phyloP scores from a whole-genome alignment of 2,329 filamentous ascomycete genomes.

The Apiospora kogelbergensis region DNA sequence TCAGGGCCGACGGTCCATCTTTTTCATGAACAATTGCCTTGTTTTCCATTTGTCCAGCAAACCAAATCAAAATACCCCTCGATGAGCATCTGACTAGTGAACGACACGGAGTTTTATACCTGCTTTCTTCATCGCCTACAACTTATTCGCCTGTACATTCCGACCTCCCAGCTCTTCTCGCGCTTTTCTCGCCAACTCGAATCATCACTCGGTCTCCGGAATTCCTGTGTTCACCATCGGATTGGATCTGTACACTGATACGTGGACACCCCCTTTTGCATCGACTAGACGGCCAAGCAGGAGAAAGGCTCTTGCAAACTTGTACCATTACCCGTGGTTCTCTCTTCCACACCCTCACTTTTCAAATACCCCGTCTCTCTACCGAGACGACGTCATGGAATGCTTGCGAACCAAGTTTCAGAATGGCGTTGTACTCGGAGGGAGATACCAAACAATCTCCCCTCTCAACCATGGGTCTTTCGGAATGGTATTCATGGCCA shows the following conservation, averaged over 20 bases:
- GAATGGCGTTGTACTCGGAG: constrained; percentile 77
- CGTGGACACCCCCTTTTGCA: constrained; percentile 19
- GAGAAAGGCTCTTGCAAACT: constrained; percentile 22
- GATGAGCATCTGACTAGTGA: constrained; percentile 46
- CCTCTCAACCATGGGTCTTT: constrained; percentile 98
- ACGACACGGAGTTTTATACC: constrained; percentile 40
- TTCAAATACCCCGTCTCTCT: constrained; percentile 34
- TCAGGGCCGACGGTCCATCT: constrained; percentile 27
- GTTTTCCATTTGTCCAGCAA: constrained; percentile 37
- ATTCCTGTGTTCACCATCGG: background rate
- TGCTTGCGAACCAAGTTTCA: constrained; percentile 83
- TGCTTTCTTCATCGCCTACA: constrained; percentile 26
- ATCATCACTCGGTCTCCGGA: background rate
- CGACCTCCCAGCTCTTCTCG: constrained; percentile 17
- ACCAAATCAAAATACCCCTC: constrained; percentile 37
- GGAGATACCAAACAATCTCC: constrained; percentile 87
- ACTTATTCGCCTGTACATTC: constrained; percentile 30
- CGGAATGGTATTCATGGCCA: constrained; percentile 95
- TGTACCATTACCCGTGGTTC: constrained; percentile 29
- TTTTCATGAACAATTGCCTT: constrained; percentile 31
- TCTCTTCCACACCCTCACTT: constrained; percentile 25
- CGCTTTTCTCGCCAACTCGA: background rate
- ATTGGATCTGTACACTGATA: constrained; percentile 4
- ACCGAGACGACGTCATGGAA: constrained; percentile 61
- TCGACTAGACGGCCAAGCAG: constrained; percentile 26